phyloP scores from a whole-genome alignment of 805 yeast species.

The Candida quercuum region DNA sequence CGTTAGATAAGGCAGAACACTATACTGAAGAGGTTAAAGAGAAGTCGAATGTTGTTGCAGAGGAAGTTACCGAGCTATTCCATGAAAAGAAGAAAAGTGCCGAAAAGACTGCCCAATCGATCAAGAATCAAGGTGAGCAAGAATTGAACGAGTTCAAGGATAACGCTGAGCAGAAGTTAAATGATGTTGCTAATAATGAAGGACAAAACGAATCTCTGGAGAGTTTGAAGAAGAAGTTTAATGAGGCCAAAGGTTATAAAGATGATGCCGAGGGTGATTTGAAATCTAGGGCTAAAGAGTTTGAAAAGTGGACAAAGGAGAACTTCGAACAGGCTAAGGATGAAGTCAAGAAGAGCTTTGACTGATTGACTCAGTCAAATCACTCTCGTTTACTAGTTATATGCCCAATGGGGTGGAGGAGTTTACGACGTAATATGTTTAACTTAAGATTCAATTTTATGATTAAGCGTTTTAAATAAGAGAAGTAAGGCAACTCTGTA shows the following conservation, averaged over 20 bases:
- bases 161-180: conserved; percentile 4
- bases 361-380: not conserved
- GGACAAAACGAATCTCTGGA: not conserved
- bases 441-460: too few species aligned
- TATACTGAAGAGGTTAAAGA: conserved; percentile 10
- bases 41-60: not conserved
- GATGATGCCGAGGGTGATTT: conserved; percentile 4
- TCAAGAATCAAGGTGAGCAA: not conserved
- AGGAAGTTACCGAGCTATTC: conserved; percentile 4
- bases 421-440: too few species aligned
- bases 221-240: conserved; percentile 4
- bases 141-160: not conserved
- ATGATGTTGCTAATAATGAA: conserved; percentile 1
- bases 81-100: not conserved
- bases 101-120: not conserved
- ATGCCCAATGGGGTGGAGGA: too few species aligned
- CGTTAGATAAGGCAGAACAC: conserved; percentile 15
- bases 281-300: too few species aligned
- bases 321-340: conserved; percentile 7
- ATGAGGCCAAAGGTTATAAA: conserved; percentile 4
- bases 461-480: too few species aligned
- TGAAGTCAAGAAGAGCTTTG: conserved; percentile 5
- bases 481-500: too few species aligned
- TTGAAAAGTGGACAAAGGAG: conserved; percentile 1
- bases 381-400: too few species aligned